Evolutionary conservation across 768 basidiomycete genomes (phyloP).

Genomic region (Dacryopinax primogenitus): DNA sequence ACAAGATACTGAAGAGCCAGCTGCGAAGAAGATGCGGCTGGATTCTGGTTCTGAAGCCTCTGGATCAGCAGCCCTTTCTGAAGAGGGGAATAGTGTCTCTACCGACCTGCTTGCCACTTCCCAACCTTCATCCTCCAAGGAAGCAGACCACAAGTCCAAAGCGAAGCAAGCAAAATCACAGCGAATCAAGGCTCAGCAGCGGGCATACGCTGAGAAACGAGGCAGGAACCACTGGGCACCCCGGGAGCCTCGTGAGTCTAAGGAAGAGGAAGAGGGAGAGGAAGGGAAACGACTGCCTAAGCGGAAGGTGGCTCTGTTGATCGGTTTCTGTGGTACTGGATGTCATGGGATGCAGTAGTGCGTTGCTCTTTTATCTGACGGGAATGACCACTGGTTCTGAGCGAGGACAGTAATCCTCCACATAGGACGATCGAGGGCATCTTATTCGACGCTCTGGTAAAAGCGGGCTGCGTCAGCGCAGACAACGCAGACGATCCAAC

Average conservation of each 20-base stretch:
- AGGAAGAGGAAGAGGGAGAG: background rate
- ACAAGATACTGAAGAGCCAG: background rate
- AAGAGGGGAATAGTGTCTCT: background rate
- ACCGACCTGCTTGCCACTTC: background rate
- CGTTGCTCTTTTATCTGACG: slow-evolving; percentile 31
- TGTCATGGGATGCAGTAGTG: slow-evolving; percentile 96
- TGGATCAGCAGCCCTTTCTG: background rate
- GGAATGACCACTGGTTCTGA: background rate
- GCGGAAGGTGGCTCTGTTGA: slow-evolving; percentile 64
- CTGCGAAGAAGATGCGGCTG: background rate
- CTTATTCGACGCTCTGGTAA: slow-evolving; percentile 75
- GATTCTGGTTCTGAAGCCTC: background rate
- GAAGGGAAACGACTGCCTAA: slow-evolving; percentile 41
- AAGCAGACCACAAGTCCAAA: background rate
- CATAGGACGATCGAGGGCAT: slow-evolving; percentile 70
- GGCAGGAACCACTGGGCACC: background rate
- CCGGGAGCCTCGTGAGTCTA: background rate
- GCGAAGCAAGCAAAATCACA: background rate
- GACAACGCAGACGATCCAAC: slow-evolving; percentile 86
- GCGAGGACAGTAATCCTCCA: slow-evolving; percentile 30
- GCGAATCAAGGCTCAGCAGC: background rate
- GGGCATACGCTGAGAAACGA: background rate
- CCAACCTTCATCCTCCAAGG: background rate
- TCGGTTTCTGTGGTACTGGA: slow-evolving; percentile 86
- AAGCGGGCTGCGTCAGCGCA: slow-evolving; percentile 82